A percentile compares a stretch with the other conserved stretches of the same genome.
Evolutionary conservation across 306 rosid genomes (phyloP).

Genomic region (Cicer arietinum): DNA sequence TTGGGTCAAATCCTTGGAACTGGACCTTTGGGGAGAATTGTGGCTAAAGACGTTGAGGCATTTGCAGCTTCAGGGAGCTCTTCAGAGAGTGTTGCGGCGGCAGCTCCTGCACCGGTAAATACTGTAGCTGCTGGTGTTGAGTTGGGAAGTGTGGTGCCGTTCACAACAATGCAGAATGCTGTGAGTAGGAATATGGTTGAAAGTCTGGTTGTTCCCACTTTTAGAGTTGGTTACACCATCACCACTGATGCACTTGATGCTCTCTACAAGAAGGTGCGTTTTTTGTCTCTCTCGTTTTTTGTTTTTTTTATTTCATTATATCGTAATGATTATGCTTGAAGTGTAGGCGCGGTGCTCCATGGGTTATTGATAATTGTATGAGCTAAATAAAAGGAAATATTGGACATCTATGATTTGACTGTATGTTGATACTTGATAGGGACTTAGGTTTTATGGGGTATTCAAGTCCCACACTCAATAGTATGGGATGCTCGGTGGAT

Average conservation of each 20-base stretch:
- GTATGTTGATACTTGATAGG: neutral
- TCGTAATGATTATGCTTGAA: neutral
- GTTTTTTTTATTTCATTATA: neutral
- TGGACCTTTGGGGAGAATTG: conserved; percentile 91
- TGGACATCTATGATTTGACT: conserved; percentile 12
- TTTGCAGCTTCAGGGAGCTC: conserved; percentile 48
- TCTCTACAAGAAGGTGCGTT: conserved; percentile 82
- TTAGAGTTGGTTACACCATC: conserved; percentile 93
- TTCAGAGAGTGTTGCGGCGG: conserved; percentile 22
- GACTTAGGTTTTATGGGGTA: too few relatives aligned
- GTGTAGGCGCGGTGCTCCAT: too few relatives aligned
- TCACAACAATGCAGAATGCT: conserved; percentile 95
- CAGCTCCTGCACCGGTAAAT: neutral
- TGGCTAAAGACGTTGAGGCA: conserved; percentile 91
- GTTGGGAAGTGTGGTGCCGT: conserved; percentile 88
- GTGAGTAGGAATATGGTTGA: conserved; percentile 92
- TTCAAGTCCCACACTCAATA: too few relatives aligned
- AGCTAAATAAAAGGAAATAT: conserved; percentile 11
- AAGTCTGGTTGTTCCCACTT: conserved; percentile 84
- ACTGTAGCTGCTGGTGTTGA: conserved; percentile 53
- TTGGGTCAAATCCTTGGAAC: conserved; percentile 67
- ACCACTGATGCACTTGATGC: conserved; percentile 87
- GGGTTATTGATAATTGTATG: neutral
- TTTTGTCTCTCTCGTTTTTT: neutral
- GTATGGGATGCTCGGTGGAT: too few relatives aligned